These are phyloP conservation scores for Saposhnikovia divaricata DNA, from an alignment of 129 eudicot genomes.

Conservation along the genomic window DNA sequence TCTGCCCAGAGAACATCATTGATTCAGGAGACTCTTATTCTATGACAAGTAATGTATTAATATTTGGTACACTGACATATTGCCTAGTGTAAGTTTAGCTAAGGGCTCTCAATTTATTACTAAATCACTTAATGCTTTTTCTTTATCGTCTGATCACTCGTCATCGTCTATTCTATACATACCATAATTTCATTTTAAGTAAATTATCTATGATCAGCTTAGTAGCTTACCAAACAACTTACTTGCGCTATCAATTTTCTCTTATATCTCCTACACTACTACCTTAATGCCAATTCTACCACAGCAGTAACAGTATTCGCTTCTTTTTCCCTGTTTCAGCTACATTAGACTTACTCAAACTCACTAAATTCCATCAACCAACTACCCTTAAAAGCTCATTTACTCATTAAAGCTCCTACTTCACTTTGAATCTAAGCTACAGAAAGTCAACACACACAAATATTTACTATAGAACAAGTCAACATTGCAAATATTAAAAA, in stretches of 20 bases:
- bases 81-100: neutral
- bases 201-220: neutral
- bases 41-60: neutral
- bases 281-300: neutral
- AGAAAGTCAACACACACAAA: neutral
- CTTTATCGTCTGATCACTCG: neutral
- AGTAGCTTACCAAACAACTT: neutral
- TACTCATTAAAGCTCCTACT: neutral
- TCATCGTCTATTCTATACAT: neutral
- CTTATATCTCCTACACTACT: neutral
- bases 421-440: neutral
- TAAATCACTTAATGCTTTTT: neutral
- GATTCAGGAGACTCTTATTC: neutral
- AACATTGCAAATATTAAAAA: neutral
- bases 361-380: neutral
- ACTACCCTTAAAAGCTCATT: neutral
- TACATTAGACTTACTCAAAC: neutral
- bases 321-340: neutral
- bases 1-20: neutral
- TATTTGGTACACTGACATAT: neutral
- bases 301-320: no score
- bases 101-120: neutral
- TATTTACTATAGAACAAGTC: neutral
- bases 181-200: neutral
- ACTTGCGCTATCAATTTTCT: neutral